Base-by-base conservation (phyloP, 257 asterid genomes). In the Craterostigma plantagineum region DNA sequence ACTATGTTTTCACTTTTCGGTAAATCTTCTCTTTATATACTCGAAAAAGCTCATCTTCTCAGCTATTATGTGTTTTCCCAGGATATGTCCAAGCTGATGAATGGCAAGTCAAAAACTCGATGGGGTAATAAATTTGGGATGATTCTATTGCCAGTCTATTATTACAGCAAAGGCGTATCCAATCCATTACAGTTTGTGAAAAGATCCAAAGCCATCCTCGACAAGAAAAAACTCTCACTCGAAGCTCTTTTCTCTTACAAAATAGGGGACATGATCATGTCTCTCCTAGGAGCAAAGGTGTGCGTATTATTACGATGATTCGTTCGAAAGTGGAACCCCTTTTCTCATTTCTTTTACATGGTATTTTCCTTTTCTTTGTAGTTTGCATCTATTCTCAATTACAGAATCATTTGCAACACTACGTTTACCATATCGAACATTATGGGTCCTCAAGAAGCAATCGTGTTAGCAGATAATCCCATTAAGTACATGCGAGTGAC, bases 61-160 rank as follows among this genome's bases (percentile, higher is more conserved):
- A n/a, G n/a, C n/a, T n/a, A n/a, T n/a, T n/a, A n/a, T n/a, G n/a
- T n/a, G n/a, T n/a, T n/a, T n/a, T n/a, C n/a, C 42, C 60, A 86
- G 94, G 94, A 81, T 33, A 11, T 69, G 1, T 47, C 81, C 0
- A 50, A 71, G 68, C 55, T 77, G 60, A 55, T 50, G 18, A 52
- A 42, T 34, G 52, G 59, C 1, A 39, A 23, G 30, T 23, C 66
- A 0, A 68, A 54, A 33, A 59, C 48, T 11, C 60, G 68, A 0
- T 72, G 80, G 68, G 98, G 98, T 8, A 82, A 87, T 69, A 70
- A 74, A 65, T 72, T 87, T n/a, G 93, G 98, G 9, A 66, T 72
- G 62, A n/a, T 87, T 16, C 71, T 87, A 0, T 42, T 87, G 16
- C 98, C 98, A 8, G 50, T 76, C 57, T 59, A 67, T n/a, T n/a